Percentiles rank a stretch among this genome's conserved stretches.
Evolutionary conservation across 2,329 filamentous ascomycete genomes (phyloP).

Genomic region (Neurospora crassa): DNA sequence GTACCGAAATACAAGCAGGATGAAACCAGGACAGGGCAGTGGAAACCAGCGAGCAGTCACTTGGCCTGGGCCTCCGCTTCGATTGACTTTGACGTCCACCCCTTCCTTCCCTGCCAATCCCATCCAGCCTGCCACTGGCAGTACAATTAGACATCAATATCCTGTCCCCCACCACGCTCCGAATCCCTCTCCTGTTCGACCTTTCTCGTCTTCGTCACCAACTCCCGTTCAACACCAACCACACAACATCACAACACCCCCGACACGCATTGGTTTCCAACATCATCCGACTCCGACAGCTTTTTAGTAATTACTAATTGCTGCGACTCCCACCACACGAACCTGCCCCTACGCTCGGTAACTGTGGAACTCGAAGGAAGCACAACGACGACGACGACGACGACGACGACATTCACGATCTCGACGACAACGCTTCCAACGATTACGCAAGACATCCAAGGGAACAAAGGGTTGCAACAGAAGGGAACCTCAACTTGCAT

Average conservation of each 20-base stretch:
- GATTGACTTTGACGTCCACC: background rate
- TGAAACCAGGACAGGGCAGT: background rate
- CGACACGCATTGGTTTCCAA: background rate
- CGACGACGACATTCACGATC: background rate
- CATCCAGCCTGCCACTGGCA: background rate
- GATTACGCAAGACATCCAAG: background rate
- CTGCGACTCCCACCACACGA: background rate
- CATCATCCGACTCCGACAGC: background rate
- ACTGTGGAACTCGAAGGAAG: background rate
- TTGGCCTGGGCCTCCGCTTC: constrained; percentile 9
- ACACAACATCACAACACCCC: constrained; percentile 4
- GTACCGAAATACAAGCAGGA: background rate
- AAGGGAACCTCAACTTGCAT: background rate
- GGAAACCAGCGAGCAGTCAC: background rate
- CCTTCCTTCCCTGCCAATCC: background rate
- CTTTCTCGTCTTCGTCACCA: constrained; percentile 9
- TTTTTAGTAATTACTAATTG: background rate
- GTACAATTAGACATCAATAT: constrained; percentile 19
- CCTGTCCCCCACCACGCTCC: constrained; percentile 17
- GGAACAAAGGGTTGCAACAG: background rate
- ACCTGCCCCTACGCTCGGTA: background rate
- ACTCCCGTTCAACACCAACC: constrained; percentile 8
- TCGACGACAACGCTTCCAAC: background rate
- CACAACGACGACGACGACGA: background rate
- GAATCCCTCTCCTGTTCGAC: constrained; percentile 8